These are phyloP conservation scores for Friedmanniomyces simplex DNA, from an alignment of 495 filamentous ascomycete species.

Conservation along the genomic window DNA sequence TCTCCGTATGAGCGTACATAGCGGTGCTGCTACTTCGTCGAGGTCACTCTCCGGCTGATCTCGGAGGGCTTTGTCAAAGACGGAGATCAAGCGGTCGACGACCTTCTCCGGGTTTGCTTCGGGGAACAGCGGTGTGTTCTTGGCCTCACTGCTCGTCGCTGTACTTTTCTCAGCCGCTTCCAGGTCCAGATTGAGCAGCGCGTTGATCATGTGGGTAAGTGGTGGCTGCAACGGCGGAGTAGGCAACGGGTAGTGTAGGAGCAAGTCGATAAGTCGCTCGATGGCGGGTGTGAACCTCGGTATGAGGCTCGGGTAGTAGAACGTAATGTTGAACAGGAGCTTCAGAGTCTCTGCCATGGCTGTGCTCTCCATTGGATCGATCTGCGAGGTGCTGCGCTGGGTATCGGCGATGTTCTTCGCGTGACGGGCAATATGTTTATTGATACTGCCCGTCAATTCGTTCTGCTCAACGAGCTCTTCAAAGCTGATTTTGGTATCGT, in stretches of 20 bases:
- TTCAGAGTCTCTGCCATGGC: constrained; percentile 79
- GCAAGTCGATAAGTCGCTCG: constrained; percentile 60
- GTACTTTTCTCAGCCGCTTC: too few species aligned
- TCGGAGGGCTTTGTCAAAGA: constrained; percentile 52
- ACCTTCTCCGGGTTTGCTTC: constrained; percentile 48
- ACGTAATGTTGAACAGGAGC: constrained; percentile 77
- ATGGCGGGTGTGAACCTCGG: constrained; percentile 55
- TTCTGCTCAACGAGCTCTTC: constrained; percentile 57
- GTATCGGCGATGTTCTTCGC: constrained; percentile 16
- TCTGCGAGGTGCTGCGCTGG: too few species aligned
- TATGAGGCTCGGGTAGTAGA: constrained; percentile 52
- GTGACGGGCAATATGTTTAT: constrained; percentile 30
- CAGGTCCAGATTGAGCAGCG: constrained; percentile 68
- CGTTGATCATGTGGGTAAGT: constrained; percentile 60
- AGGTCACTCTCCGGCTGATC: constrained; percentile 54
- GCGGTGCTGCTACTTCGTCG: constrained; percentile 56
- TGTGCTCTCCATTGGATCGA: constrained; percentile 61
- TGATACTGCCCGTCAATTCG: constrained; percentile 58
- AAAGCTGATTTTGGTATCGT: constrained; percentile 63
- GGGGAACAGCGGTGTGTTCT: constrained; percentile 48
- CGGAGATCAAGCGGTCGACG: constrained; percentile 51
- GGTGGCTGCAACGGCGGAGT: constrained; percentile 53
- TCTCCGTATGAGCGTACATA: constrained; percentile 59
- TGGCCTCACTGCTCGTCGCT: constrained; percentile 14
- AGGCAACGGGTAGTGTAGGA: constrained; percentile 47